Evolutionary conservation across 139 green algal species (phyloP).

Genomic region (Chlorokybus atmophyticus): DNA sequence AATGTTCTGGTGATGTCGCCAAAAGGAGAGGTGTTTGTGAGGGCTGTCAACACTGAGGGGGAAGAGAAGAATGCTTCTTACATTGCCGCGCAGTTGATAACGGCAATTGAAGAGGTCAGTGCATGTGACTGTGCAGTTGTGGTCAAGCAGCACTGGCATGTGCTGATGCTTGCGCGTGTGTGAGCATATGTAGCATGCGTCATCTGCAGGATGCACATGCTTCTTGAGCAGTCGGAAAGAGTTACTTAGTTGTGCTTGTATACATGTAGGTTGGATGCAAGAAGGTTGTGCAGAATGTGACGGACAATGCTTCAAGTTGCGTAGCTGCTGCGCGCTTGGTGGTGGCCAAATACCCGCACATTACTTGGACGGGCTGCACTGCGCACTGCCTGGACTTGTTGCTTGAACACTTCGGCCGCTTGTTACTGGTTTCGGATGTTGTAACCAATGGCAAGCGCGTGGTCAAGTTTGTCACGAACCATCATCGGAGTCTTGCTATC

Average conservation of each 20-base stretch:
- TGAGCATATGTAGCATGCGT: not conserved
- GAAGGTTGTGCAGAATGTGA: not conserved
- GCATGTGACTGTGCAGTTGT: not conserved
- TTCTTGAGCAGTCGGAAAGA: not conserved
- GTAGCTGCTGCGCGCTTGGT: not conserved
- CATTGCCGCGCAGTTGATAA: not conserved
- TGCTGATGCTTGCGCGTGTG: not conserved
- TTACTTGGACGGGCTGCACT: not conserved
- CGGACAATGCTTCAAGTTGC: conserved; percentile 4
- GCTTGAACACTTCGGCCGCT: not conserved
- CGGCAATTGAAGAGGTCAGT: not conserved
- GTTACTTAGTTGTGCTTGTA: not conserved
- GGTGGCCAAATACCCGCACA: not conserved
- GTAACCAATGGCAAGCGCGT: not conserved
- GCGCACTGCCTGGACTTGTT: not conserved
- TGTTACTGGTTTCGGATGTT: not conserved
- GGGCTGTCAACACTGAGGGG: not conserved
- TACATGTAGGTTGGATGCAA: not conserved
- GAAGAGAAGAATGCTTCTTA: not conserved
- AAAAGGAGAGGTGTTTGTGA: not conserved
- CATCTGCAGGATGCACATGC: not conserved
- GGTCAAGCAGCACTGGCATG: not conserved
- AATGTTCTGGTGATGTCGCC: not conserved
- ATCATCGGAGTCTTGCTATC: not conserved
- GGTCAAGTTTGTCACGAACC: conserved; percentile 6